Percentiles rank a stretch among this genome's conserved stretches.
Conservation (phyloP, 352 stramenopile species). For the Phytophthora sp. region DNA sequence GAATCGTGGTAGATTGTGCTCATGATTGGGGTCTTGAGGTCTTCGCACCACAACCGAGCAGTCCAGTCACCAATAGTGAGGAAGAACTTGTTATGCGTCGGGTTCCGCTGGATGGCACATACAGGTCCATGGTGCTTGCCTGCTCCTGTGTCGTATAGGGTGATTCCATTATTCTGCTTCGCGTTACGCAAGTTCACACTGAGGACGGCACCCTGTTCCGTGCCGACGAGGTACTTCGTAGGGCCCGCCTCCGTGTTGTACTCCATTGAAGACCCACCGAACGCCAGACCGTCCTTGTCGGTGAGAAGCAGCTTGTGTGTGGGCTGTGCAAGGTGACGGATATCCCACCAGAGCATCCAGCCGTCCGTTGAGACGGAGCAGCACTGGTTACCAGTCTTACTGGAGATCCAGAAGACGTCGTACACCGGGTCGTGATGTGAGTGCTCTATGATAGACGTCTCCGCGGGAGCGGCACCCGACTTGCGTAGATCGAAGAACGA, state of each 20-base stretch:
- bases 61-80: constrained; percentile 98
- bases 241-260: constrained; percentile 97
- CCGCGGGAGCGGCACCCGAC: constrained; percentile 82
- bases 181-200: constrained; percentile 96
- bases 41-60: constrained; percentile 95
- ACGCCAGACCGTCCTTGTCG: constrained; percentile 84
- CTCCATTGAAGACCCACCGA: constrained; percentile 95
- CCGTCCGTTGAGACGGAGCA: constrained; percentile 97
- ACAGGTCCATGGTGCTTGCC: constrained; percentile 97
- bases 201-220: constrained; percentile 96
- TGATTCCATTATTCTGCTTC: constrained; percentile 98
- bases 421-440: constrained; percentile 97
- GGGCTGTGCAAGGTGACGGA: constrained; percentile 84
- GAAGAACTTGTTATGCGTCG: constrained; percentile 98
- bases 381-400: constrained; percentile 96
- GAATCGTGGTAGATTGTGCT: constrained; percentile 96
- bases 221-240: constrained; percentile 98
- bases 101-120: constrained; percentile 96
- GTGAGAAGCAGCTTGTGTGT: constrained; percentile 80
- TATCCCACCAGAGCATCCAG: constrained; percentile 93
- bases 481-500: constrained; percentile 97
- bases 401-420: constrained; percentile 96
- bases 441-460: constrained; percentile 96
- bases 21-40: constrained; percentile 98
- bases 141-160: constrained; percentile 93